Conservation (phyloP, 2,329 filamentous ascomycete genomes). For the Zymoseptoria crescenta region DNA sequence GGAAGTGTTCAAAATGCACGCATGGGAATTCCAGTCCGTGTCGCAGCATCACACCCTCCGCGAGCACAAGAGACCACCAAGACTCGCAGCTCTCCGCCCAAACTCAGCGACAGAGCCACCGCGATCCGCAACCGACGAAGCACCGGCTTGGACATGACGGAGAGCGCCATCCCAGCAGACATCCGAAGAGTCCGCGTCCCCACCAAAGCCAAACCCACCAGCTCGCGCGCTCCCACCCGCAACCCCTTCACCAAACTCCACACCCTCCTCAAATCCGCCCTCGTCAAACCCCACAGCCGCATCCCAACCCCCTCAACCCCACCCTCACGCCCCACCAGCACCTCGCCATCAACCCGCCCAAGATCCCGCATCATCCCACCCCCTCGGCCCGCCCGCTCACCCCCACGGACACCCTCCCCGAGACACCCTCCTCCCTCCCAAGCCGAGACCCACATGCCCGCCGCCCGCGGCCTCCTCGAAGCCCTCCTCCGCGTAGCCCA, state of each 20-base stretch:
- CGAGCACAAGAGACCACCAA: neutral
- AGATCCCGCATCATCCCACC: neutral
- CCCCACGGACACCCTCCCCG: conserved; percentile 13
- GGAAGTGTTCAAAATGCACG: neutral
- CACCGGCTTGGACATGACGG: neutral
- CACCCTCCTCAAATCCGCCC: neutral
- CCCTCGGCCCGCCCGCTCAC: conserved; percentile 5
- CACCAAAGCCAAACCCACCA: too few relatives aligned
- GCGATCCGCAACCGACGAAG: neutral
- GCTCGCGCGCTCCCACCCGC: neutral
- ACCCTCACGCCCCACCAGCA: neutral
- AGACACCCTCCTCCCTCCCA: conserved; percentile 21
- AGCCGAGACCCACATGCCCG: conserved; percentile 10
- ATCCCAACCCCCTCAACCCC: neutral
- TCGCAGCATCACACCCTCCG: neutral
- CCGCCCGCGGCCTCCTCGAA: neutral
- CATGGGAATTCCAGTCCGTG: neutral
- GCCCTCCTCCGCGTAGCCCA: neutral
- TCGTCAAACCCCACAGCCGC: neutral
- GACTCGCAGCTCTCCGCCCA: neutral
- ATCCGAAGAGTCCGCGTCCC: neutral
- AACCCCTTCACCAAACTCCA: neutral
- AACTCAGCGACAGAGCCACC: neutral
- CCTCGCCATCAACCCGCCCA: neutral
- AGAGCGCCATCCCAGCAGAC: neutral